These are phyloP conservation scores for Cladosporium sp. DNA, from an alignment of 2,329 filamentous ascomycete genomes.

Conservation along the genomic window DNA sequence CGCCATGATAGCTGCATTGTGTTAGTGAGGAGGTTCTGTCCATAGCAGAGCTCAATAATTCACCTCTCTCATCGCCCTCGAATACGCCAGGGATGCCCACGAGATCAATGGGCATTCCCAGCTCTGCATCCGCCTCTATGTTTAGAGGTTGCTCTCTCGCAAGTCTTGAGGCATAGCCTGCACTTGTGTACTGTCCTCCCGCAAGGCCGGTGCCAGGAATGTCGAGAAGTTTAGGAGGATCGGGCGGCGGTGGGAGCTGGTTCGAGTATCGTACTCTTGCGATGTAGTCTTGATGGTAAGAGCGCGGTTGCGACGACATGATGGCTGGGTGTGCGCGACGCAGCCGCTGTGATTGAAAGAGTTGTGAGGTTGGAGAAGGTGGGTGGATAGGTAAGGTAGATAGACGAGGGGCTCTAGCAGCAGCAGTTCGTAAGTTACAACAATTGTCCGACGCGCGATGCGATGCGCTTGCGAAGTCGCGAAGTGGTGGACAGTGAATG, in stretches of 20 bases:
- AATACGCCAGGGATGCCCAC: slow-evolving; percentile 94
- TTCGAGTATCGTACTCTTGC: slow-evolving; percentile 94
- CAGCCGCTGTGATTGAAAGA: background rate
- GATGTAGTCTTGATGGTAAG: slow-evolving; percentile 91
- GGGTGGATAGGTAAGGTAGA: background rate
- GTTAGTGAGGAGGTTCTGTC: slow-evolving; percentile 20
- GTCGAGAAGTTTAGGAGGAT: slow-evolving; percentile 93
- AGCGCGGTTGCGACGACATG: slow-evolving; percentile 32
- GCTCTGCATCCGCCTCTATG: slow-evolving; percentile 94
- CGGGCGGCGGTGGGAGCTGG: slow-evolving; percentile 88
- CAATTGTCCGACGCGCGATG: slow-evolving; percentile 5
- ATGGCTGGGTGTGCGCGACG: background rate
- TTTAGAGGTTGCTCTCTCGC: slow-evolving; percentile 91
- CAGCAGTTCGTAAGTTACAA: background rate
- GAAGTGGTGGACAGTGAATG: background rate
- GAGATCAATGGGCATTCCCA: slow-evolving; percentile 95
- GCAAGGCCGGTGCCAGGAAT: slow-evolving; percentile 91
- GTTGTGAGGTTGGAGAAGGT: background rate
- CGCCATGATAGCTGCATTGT: slow-evolving; percentile 55
- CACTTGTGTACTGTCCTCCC: slow-evolving; percentile 83
- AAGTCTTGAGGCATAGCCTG: slow-evolving; percentile 84
- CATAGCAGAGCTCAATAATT: slow-evolving; percentile 26
- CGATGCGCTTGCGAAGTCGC: slow-evolving; percentile 10
- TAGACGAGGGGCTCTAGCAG: background rate
- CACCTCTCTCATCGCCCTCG: slow-evolving; percentile 91